A percentile compares a stretch with the other conserved stretches of the same genome.
These are phyloP conservation scores for Linderina pennispora DNA, from an alignment of 192 early-diverging fungal genomes.

Conservation along the genomic window DNA sequence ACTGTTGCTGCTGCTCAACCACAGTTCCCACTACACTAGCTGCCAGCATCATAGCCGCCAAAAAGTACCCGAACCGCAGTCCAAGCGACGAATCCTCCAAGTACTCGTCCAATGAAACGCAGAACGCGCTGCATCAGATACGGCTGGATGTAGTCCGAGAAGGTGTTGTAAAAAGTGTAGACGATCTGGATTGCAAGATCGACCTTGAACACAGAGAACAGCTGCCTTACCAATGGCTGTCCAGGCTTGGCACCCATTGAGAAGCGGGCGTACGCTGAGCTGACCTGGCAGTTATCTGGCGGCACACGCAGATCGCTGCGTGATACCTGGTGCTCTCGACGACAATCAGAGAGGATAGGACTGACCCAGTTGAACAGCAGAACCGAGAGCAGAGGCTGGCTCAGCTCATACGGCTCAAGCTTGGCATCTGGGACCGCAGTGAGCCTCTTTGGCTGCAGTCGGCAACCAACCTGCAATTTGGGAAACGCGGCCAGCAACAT, in stretches of 20 bases:
- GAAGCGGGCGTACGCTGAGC: too few relatives aligned
- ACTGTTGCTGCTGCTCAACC: constrained; percentile 53
- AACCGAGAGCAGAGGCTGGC: constrained; percentile 16
- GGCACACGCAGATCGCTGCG: too few relatives aligned
- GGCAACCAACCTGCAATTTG: background rate
- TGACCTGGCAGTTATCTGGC: too few relatives aligned
- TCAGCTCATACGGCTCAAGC: too few relatives aligned
- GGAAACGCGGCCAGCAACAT: background rate
- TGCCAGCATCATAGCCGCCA: constrained; percentile 52
- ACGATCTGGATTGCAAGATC: constrained; percentile 37
- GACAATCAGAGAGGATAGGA: constrained; percentile 6
- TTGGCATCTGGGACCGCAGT: too few relatives aligned
- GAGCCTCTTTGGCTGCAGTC: too few relatives aligned
- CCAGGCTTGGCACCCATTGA: constrained; percentile 2
- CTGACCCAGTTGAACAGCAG: constrained; percentile 24
- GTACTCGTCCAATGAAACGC: constrained; percentile 35
- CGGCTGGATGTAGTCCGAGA: constrained; percentile 47
- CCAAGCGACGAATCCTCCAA: constrained; percentile 22
- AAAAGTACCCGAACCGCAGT: constrained; percentile 44
- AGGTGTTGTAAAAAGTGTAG: constrained; percentile 19
- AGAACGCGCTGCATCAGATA: constrained; percentile 53
- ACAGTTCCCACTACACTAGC: constrained; percentile 31
- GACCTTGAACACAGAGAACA: constrained; percentile 24
- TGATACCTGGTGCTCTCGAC: constrained; percentile 7
- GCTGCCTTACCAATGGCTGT: constrained; percentile 15